Evolutionary conservation across 352 stramenopile genomes (phyloP).

Genomic region (Bremia lactucae): DNA sequence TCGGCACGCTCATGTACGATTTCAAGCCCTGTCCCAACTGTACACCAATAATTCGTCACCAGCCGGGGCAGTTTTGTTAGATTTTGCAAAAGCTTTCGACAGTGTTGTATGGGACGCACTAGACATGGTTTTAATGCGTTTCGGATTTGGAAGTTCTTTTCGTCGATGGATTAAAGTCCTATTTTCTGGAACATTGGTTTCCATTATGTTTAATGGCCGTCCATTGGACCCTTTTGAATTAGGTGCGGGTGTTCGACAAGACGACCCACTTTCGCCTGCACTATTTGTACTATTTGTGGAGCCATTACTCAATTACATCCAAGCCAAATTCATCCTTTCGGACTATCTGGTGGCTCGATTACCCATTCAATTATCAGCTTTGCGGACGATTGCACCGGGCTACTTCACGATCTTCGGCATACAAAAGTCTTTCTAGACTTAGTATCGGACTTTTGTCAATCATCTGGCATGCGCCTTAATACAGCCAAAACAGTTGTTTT

Average conservation of each 20-base stretch:
- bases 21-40: background rate
- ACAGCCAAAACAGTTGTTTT: background rate
- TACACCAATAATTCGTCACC: background rate
- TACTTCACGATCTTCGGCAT: background rate
- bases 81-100: background rate
- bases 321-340: background rate
- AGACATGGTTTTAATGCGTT: background rate
- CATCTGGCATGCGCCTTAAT: background rate
- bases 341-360: too few species aligned
- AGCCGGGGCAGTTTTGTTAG: background rate
- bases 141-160: background rate
- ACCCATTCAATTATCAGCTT: slow-evolving; percentile 1
- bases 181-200: background rate
- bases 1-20: background rate
- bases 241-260: background rate
- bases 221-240: background rate
- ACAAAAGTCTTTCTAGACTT: background rate
- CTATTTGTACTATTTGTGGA: background rate
- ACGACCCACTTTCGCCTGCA: background rate
- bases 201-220: background rate
- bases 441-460: background rate
- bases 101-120: background rate
- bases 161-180: background rate
- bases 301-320: background rate
- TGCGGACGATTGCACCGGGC: background rate